Base-by-base conservation (phyloP, 768 basidiomycete species). In the Termitomyces sp. region DNA sequence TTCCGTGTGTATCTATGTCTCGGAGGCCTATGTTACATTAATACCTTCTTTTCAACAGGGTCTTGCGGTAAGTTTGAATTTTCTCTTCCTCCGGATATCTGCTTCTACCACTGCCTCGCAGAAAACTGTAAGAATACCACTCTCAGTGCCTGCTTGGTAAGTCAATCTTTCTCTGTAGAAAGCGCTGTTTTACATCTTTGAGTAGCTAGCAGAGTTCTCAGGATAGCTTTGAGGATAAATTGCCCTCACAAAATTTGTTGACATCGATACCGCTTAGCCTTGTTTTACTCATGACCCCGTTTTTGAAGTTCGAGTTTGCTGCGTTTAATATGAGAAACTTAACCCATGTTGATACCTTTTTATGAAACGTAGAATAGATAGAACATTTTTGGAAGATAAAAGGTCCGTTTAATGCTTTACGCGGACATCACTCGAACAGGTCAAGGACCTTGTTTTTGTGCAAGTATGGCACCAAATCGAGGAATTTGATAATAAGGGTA, bases 141-240 rank as follows among this genome's bases (percentile, higher is more conserved):
- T 94, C 44, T 87, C 87, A 3, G 88, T 92, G 24, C 92, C 92
- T 47, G 90, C 90, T 29, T 94, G 92, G 67, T 92, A 62, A 64
- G 59, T 45, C 15, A 24, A 16, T 13, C 24, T 31, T 22, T 26
- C 22, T n/a, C 5, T 20, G 12, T 28, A 36, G 18, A 4, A 46
- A 44, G 18, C 6, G 10, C 15, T 20, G 4, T n/a, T 28, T 29
- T 6, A 52, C 28, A 52, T 20, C 3, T 13, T 29, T 20, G 18
- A n/a, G 24, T 24, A 52, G 51, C 26, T 52, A 41, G 26, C 13
- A 28, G 12, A 29, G n/a, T 41, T 41, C 6, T 10, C 39, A n/a
- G 24, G 13, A 49, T 33, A 26, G 26, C 22, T 5, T 18, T 51
- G 9, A 24, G 50, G 8, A 51, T 24, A 20, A 2, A 36, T n/a